Conservation (phyloP, 768 basidiomycete species). For the Lactarius sanguifluus region DNA sequence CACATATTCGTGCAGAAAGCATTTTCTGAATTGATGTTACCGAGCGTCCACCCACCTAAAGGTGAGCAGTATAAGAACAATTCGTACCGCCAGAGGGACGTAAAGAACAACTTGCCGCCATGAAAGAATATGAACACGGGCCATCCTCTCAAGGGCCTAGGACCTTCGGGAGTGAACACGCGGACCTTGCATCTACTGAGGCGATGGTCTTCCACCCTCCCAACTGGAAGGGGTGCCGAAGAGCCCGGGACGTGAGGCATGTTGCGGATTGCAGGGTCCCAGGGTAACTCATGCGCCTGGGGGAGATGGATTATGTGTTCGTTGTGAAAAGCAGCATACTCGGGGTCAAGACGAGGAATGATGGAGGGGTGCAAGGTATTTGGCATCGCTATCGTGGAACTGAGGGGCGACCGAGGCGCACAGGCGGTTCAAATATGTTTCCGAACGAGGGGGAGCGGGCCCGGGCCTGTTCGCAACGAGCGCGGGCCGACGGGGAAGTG, state of each 20-base stretch:
- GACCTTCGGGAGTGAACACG: constrained; percentile 61
- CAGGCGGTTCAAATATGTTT: constrained; percentile 16
- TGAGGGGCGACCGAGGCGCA: constrained; percentile 15
- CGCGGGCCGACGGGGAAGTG: constrained; percentile 5
- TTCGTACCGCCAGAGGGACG: background rate
- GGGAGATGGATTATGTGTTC: constrained; percentile 45
- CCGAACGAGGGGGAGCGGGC: background rate
- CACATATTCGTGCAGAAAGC: constrained; percentile 62
- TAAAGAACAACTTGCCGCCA: constrained; percentile 49
- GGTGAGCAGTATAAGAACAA: background rate
- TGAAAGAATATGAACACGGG: constrained; percentile 74
- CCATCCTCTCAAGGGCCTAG: constrained; percentile 57
- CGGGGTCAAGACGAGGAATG: constrained; percentile 56
- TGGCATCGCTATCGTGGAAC: constrained; percentile 32
- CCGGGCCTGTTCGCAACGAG: background rate
- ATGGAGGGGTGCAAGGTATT: constrained; percentile 65
- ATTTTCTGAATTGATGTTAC: constrained; percentile 59
- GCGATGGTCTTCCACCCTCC: constrained; percentile 51
- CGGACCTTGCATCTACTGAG: constrained; percentile 56
- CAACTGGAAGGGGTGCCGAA: constrained; percentile 56
- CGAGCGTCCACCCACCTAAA: constrained; percentile 76
- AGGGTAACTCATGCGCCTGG: constrained; percentile 57
- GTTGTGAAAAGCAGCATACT: constrained; percentile 66
- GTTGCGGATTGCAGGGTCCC: constrained; percentile 59
- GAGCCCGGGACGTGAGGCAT: constrained; percentile 54